These are phyloP conservation scores for Tubosaeta sp. DNA, from an alignment of 768 basidiomycete genomes.

Conservation along the genomic window DNA sequence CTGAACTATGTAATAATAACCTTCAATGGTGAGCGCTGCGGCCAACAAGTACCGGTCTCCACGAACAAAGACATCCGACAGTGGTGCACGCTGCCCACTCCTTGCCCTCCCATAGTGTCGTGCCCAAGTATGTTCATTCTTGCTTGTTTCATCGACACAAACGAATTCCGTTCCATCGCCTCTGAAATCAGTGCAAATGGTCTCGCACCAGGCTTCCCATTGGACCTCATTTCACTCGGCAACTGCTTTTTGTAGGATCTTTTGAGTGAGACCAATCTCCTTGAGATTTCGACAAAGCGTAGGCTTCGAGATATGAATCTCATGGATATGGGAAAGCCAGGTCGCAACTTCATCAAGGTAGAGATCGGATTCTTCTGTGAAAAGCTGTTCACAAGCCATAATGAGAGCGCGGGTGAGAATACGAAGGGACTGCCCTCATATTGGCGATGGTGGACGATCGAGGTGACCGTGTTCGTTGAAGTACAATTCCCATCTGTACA, in stretches of 20 bases:
- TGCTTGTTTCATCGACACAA: background rate
- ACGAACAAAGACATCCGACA: background rate
- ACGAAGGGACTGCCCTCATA: too few species aligned
- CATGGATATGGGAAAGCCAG: background rate
- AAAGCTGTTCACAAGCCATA: conserved; percentile 11
- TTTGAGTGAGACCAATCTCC: conserved; percentile 3
- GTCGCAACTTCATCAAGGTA: background rate
- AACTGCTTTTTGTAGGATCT: conserved; percentile 19
- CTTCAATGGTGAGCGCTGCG: background rate
- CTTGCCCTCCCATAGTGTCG: background rate
- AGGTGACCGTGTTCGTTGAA: background rate
- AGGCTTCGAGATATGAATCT: background rate
- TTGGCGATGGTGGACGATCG: background rate
- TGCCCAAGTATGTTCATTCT: background rate
- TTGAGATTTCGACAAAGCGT: conserved; percentile 2
- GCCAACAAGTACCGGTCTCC: background rate
- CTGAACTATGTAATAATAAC: background rate
- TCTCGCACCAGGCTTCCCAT: too few species aligned
- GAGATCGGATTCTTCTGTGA: conserved; percentile 4
- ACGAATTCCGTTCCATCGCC: background rate
- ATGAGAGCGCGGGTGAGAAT: background rate
- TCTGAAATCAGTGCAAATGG: too few species aligned
- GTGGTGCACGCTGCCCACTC: background rate
- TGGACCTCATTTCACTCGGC: conserved; percentile 17
- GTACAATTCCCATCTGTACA: background rate